Evolutionary conservation across 176 grass and related monocot species (phyloP), one percentile per base, ranked within the genome.

Genomic region (Calamus simplicifolius): DNA sequence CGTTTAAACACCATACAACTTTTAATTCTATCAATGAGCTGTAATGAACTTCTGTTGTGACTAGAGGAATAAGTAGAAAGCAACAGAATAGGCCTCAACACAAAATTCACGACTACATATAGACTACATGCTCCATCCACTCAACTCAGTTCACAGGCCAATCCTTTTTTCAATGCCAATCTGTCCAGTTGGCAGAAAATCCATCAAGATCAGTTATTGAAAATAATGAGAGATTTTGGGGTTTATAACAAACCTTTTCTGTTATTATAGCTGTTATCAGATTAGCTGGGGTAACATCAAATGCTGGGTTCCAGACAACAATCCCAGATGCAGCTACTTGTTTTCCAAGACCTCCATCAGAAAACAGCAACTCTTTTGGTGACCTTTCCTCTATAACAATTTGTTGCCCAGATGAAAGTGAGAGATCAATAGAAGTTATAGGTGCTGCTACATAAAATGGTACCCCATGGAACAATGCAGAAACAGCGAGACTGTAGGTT

Each of bases 371-470:
- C 66, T 91, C 92, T 18, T 91, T 97, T 3, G 87, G 61, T 6
- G 92, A 97, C 64, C 87, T 90, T 70, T 97, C 87, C 48, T 97
- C 92, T 69, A 91, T 97, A 25, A 90, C 57, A 54, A 91, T 88
- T 64, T 91, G 28, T 16, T 91, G 52, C 7, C 92, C 92, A 2
- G 87, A 97, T 25, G 80, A 75, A 7, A 90, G 74, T 25, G 83
- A 77, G 4, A 91, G 77, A 71, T 97, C 92, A 2, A 91, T 90
- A 4, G 87, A 97, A 66, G 92, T 97, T 69, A 90, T 17, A 0
- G 87, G 87, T 0, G 87, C 92, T 7, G 92, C 87, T 54, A 97
- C 78, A n/a, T 91, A 97, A 51, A 91, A 97, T 57, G 87, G 83
- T 50, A 91, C 73, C 13, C 78, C 63, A 52, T 97, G 92, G 52